Conservation (phyloP, 106 monocot genomes). For the Ottelia alismoides region DNA sequence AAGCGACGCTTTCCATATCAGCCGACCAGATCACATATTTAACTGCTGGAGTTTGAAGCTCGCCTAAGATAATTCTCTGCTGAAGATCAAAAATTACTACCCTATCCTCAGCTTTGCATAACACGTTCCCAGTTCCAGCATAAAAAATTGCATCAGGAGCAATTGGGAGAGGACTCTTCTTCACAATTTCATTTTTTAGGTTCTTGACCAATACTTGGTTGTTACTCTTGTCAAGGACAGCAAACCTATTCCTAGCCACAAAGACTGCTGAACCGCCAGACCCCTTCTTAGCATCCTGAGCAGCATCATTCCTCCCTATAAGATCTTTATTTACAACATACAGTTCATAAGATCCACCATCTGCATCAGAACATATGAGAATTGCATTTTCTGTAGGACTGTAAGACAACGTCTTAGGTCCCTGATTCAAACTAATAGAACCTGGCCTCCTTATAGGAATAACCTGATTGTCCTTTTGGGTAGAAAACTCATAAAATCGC, state of each 20-base stretch:
- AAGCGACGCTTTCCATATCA: constrained; percentile 81
- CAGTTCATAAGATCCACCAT: constrained; percentile 82
- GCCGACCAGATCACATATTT: constrained; percentile 77
- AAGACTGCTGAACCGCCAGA: constrained; percentile 54
- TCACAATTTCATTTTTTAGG: constrained; percentile 75
- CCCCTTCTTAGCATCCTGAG: constrained; percentile 69
- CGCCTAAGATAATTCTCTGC: constrained; percentile 59
- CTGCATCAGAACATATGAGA: constrained; percentile 63
- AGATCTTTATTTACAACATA: constrained; percentile 51
- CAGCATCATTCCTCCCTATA: constrained; percentile 41
- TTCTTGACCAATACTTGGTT: constrained; percentile 75
- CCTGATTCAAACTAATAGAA: constrained; percentile 59
- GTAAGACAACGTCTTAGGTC: constrained; percentile 52
- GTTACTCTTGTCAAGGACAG: constrained; percentile 58
- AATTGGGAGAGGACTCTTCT: constrained; percentile 56
- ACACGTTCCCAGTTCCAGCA: constrained; percentile 69
- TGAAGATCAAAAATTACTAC: constrained; percentile 75
- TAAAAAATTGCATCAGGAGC: constrained; percentile 70
- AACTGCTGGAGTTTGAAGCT: constrained; percentile 57
- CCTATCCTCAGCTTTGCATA: constrained; percentile 65
- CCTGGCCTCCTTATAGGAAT: constrained; percentile 56
- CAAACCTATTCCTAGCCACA: constrained; percentile 79
- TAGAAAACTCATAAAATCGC: constrained; percentile 50
- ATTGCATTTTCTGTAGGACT: constrained; percentile 81
- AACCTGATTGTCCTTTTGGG: constrained; percentile 57